These are phyloP conservation scores for Albugo laibachii DNA, from an alignment of 352 stramenopile genomes.

Conservation along the genomic window DNA sequence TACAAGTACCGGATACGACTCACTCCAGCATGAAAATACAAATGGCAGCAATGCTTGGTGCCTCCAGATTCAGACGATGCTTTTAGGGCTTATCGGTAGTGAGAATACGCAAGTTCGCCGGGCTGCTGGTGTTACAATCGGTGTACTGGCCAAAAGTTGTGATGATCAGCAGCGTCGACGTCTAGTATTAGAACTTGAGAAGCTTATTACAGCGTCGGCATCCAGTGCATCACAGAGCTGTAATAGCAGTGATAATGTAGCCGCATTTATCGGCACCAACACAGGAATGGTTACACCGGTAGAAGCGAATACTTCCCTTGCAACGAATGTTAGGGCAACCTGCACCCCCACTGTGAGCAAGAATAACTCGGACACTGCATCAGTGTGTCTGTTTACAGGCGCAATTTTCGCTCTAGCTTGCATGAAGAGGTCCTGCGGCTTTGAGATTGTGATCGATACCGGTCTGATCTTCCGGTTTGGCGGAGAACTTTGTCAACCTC, in stretches of 20 bases:
- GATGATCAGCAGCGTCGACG: constrained; percentile 22
- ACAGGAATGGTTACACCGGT: too few species aligned
- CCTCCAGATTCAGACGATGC: constrained; percentile 56
- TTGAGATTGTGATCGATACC: constrained; percentile 51
- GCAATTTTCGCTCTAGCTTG: constrained; percentile 56
- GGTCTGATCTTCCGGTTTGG: constrained; percentile 52
- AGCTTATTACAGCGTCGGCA: constrained; percentile 20
- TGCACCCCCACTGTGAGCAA: too few species aligned
- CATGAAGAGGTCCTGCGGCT: constrained; percentile 63
- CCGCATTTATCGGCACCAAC: too few species aligned
- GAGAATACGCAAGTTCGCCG: constrained; percentile 41
- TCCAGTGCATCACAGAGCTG: too few species aligned
- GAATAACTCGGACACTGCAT: too few species aligned
- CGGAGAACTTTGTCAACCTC: constrained; percentile 36
- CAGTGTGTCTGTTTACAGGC: constrained; percentile 18
- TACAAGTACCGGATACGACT: background rate
- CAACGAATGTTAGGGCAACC: too few species aligned
- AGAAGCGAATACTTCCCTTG: too few species aligned
- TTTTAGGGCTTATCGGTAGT: constrained; percentile 58
- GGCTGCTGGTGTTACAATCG: constrained; percentile 49
- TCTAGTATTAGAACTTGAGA: constrained; percentile 50
- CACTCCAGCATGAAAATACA: background rate
- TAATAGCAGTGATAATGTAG: too few species aligned
- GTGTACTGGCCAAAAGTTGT: constrained; percentile 29
- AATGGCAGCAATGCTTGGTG: constrained; percentile 21